Conservation (phyloP, 306 rosid species). For the Adenanthera pavonina region DNA sequence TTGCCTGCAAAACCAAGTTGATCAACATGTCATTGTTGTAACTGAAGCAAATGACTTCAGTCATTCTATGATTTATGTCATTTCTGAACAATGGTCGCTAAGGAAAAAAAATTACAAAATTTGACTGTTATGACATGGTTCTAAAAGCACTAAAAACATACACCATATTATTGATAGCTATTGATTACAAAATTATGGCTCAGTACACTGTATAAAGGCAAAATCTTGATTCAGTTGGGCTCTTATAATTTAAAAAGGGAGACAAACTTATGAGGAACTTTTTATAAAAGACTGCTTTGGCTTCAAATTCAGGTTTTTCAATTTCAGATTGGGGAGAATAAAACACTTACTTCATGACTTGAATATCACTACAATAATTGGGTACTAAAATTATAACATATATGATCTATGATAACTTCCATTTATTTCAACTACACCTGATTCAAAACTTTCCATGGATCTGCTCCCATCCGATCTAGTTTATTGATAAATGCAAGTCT, state of each 20-base stretch:
- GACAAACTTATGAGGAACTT: neutral
- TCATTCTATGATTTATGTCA: neutral
- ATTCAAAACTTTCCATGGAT: constrained; percentile 96
- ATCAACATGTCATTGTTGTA: constrained; percentile 11
- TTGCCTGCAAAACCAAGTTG: constrained; percentile 62
- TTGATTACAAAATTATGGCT: constrained; percentile 17
- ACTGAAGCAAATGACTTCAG: neutral
- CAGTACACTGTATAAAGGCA: neutral
- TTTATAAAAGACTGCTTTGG: neutral
- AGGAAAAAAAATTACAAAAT: constrained; percentile 2
- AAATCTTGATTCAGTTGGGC: constrained; percentile 1
- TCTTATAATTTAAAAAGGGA: neutral
- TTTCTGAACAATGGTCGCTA: constrained; percentile 4
- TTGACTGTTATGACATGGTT: constrained; percentile 19
- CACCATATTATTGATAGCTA: constrained; percentile 6
- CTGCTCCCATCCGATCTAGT: constrained; percentile 99
- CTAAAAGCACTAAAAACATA: constrained; percentile 2
- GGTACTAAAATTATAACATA: constrained; percentile 22
- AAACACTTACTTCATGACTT: neutral
- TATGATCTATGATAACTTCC: constrained; percentile 4
- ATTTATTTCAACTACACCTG: constrained; percentile 64
- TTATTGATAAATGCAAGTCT: constrained; percentile 94
- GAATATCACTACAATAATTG: constrained; percentile 18
- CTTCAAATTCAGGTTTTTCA: constrained; percentile 12
- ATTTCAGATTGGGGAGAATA: neutral